Percentiles rank a stretch among this genome's conserved stretches.
phyloP scores from a whole-genome alignment of 495 filamentous ascomycete genomes.

The Articulospora tetracladia region DNA sequence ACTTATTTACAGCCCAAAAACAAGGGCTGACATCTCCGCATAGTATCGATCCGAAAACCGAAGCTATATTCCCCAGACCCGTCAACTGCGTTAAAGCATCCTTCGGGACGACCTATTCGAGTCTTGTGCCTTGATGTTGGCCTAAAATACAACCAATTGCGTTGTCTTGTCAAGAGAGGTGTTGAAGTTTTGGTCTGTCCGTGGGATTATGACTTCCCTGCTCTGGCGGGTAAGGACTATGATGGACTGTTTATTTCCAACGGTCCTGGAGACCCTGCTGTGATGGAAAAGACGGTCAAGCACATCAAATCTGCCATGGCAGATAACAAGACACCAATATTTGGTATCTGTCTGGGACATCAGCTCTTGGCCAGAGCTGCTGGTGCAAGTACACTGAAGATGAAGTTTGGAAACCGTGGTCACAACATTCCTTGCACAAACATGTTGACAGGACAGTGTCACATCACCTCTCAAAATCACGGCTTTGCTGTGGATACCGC shows the following conservation, averaged over 20 bases:
- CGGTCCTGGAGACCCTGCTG: constrained; percentile 91
- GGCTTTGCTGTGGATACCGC: constrained; percentile 86
- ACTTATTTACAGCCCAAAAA: constrained; percentile 10
- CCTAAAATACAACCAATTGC: constrained; percentile 94
- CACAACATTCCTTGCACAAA: constrained; percentile 98
- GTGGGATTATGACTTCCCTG: constrained; percentile 89
- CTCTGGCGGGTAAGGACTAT: constrained; percentile 70
- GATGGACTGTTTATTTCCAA: constrained; percentile 98
- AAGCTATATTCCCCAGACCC: constrained; percentile 73
- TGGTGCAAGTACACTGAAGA: constrained; percentile 84
- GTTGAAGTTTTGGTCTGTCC: constrained; percentile 93
- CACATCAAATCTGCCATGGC: constrained; percentile 69
- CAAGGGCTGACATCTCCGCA: constrained; percentile 24
- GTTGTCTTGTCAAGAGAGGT: constrained; percentile 87
- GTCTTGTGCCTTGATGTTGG: constrained; percentile 94
- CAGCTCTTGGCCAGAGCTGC: constrained; percentile 89
- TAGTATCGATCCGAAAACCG: constrained; percentile 83
- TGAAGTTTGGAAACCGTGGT: constrained; percentile 98
- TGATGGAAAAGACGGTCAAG: constrained; percentile 68
- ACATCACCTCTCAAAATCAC: constrained; percentile 98
- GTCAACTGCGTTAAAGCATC: constrained; percentile 67
- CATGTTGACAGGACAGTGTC: constrained; percentile 87
- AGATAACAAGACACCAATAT: constrained; percentile 78
- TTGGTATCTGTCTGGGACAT: constrained; percentile 95
- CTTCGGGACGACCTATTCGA: constrained; percentile 78